phyloP scores from a whole-genome alignment of 768 basidiomycete genomes.

The Termitomyces sp. region DNA sequence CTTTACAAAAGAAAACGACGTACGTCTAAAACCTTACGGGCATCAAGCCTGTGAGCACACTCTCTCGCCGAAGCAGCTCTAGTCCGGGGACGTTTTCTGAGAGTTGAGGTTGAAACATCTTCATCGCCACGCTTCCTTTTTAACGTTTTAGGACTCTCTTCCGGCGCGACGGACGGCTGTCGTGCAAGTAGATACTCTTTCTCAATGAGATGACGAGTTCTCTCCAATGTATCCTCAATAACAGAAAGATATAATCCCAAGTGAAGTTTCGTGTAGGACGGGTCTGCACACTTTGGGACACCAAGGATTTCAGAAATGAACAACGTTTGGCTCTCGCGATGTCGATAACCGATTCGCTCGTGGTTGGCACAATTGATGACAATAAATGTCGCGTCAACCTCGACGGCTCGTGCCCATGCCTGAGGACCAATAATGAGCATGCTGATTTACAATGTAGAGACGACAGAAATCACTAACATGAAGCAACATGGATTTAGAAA shows the following conservation, averaged over 20 bases:
- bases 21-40: neutral
- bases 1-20: neutral
- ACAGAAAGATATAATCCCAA: conserved; percentile 13
- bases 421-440: neutral
- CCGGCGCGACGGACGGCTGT: neutral
- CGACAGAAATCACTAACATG: neutral
- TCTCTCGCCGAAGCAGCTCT: neutral
- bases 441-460: neutral
- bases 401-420: conserved; percentile 15
- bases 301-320: conserved; percentile 16
- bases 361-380: conserved; percentile 15
- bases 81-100: conserved; percentile 1
- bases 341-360: conserved; percentile 16
- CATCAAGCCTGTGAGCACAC: neutral
- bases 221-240: conserved; percentile 13
- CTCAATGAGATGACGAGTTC: conserved; percentile 2
- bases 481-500: conserved; percentile 1
- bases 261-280: conserved; percentile 15
- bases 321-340: conserved; percentile 15
- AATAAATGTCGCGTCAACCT: conserved; percentile 11
- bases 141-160: neutral
- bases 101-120: neutral
- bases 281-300: conserved; percentile 3
- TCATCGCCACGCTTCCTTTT: neutral
- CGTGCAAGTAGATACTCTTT: neutral